Base-by-base conservation (phyloP, 768 basidiomycete species). In the Suillus ampliporus region DNA sequence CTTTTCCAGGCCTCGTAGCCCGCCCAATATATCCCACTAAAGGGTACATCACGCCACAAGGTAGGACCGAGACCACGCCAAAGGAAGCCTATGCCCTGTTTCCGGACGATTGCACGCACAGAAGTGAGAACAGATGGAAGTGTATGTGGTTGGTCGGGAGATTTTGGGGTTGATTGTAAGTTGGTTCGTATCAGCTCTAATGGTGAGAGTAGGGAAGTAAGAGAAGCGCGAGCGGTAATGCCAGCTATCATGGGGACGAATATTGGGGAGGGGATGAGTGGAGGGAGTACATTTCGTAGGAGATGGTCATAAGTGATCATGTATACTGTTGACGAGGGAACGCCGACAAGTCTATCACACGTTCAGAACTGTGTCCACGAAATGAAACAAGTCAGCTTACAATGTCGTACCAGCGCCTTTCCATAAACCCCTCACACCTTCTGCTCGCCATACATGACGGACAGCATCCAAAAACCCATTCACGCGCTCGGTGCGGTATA, bases 1-100 rank as follows among this genome's bases (percentile, higher is more conserved):
- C 80, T 78, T 78, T 97, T 98, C 77, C 87, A 86, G 0, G 85
- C 79, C 74, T 99, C 97, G 72, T 98, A 99, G 28, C 91, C 89
- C 5, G 94, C 93, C 97, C 97, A 99, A 71, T 99, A 99, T 37
- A 97, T 80, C 13, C 96, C 97, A 44, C 93, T 95, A 74, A 99
- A 99, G 0, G 97, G 97, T 7, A 99, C 96, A 69, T 99, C 97
- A 56, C 97, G 86, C 95, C 95, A 98, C 10, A 99, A 81, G 5
- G 95, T 97, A 2, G 96, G 86, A 1, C 91, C 91, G 9, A 99
- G 82, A 0, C 97, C 97, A 58, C 94, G 83, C 94, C 95, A 99
- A 31, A 99, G 83, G 54, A 85, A 89, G 11, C 79, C 74, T 7
- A 88, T 67, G 7, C 96, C 97, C 48, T 90, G 80, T 38, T 78